Percentiles rank a stretch among this genome's conserved stretches.
Evolutionary conservation across 495 filamentous ascomycete genomes (phyloP).

Genomic region (Aspergillus egyptiacus): DNA sequence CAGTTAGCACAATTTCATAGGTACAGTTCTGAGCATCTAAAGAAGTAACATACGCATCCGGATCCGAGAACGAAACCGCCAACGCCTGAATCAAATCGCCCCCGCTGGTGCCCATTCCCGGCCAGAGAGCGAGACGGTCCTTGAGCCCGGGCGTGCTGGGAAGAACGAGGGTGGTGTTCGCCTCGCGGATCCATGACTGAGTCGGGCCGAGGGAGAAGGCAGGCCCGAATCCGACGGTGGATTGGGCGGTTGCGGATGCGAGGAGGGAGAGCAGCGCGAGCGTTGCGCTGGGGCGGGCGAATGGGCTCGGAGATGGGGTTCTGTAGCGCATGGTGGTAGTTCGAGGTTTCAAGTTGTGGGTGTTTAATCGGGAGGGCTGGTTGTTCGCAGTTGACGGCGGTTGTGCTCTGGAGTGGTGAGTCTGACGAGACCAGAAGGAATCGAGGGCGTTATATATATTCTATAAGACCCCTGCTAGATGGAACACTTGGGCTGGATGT

Average conservation of each 20-base stretch:
- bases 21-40: no score
- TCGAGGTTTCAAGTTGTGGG: neutral
- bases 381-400: no score
- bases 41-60: constrained; percentile 15
- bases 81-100: constrained; percentile 36
- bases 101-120: constrained; percentile 34
- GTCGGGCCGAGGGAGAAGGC: constrained; percentile 32
- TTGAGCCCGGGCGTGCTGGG: constrained; percentile 21
- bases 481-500: no score
- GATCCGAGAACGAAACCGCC: constrained; percentile 29
- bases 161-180: constrained; percentile 29
- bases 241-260: constrained; percentile 15
- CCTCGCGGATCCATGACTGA: constrained; percentile 31
- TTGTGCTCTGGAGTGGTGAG: no score
- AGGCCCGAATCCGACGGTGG: constrained; percentile 27
- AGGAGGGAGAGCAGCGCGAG: constrained; percentile 12
- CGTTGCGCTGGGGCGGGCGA: neutral
- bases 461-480: no score
- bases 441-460: no score
- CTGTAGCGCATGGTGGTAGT: neutral
- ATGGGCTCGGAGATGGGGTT: no score
- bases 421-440: no score
- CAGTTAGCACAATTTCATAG: no score
- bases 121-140: constrained; percentile 32
- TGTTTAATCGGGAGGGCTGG: no score